Conservation (phyloP, 148 eudicot species). For the Silene uniflora region DNA sequence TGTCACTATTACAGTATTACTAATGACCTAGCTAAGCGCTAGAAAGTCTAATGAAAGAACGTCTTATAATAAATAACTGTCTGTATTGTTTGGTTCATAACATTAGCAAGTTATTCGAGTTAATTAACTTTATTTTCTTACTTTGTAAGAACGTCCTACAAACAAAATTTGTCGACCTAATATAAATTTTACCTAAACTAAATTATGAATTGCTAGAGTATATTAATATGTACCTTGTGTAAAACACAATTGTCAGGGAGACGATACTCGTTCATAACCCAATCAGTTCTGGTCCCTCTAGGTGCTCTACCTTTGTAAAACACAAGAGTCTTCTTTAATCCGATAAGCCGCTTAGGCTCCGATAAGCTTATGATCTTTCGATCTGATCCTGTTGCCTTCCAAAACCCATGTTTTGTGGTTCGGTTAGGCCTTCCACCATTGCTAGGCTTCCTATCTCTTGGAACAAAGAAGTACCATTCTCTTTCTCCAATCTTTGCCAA, state of each 20-base stretch:
- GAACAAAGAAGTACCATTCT: constrained; percentile 93
- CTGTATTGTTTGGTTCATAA: too few relatives aligned
- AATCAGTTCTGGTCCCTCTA: constrained; percentile 64
- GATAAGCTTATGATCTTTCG: constrained; percentile 48
- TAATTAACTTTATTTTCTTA: too few relatives aligned
- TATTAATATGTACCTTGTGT: constrained; percentile 41
- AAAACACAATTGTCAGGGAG: constrained; percentile 41
- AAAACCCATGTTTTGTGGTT: constrained; percentile 70
- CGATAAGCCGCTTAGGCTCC: constrained; percentile 53
- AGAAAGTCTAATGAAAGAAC: too few relatives aligned
- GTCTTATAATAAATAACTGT: too few relatives aligned
- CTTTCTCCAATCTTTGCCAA: constrained; percentile 79
- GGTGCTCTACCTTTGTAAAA: constrained; percentile 88
- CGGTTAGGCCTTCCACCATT: constrained; percentile 84
- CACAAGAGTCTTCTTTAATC: constrained; percentile 73
- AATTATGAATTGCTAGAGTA: too few relatives aligned
- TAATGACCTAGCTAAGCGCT: too few relatives aligned
- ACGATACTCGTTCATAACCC: constrained; percentile 93
- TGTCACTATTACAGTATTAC: too few relatives aligned
- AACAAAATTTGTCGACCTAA: too few relatives aligned
- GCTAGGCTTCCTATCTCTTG: constrained; percentile 65
- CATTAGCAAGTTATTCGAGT: too few relatives aligned
- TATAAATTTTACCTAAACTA: too few relatives aligned
- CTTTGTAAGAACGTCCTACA: too few relatives aligned
- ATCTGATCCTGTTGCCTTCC: constrained; percentile 98